Evolutionary conservation across 139 green algal genomes (phyloP).

Genomic region (Marvania coccoides): DNA sequence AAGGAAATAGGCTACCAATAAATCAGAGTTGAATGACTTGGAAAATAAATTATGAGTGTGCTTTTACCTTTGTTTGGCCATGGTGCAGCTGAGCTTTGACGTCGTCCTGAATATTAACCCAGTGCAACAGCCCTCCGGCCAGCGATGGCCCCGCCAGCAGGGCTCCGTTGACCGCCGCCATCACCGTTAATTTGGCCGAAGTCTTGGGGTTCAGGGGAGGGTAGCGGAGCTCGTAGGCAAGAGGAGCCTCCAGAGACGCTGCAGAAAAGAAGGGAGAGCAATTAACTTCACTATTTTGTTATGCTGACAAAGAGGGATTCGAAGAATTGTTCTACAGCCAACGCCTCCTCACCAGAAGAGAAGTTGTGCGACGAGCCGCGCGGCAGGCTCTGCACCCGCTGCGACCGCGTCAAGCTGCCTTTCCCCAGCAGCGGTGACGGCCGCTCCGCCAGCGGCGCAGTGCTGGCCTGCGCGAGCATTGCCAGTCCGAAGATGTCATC

Average conservation of each 20-base stretch:
- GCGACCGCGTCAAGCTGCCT: neutral
- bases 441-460: too few relatives aligned
- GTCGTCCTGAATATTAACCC: too few relatives aligned
- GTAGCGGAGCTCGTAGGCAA: slow-evolving; percentile 39
- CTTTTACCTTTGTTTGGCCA: neutral
- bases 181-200: slow-evolving; percentile 25
- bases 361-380: neutral
- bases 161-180: slow-evolving; percentile 39
- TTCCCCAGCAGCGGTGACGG: neutral
- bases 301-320: neutral
- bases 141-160: slow-evolving; percentile 46
- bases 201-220: slow-evolving; percentile 51
- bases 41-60: neutral
- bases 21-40: neutral
- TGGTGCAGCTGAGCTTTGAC: too few relatives aligned
- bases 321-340: neutral
- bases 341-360: neutral
- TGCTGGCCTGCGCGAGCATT: too few relatives aligned
- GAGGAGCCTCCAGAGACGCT: slow-evolving; percentile 1
- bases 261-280: neutral
- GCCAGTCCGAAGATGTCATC: too few relatives aligned
- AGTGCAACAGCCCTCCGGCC: slow-evolving; percentile 31
- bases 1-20: neutral
- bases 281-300: too few relatives aligned
- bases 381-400: neutral